Evolutionary conservation across 805 yeast genomes (phyloP).

Genomic region (Nakazawaea ernobii): DNA sequence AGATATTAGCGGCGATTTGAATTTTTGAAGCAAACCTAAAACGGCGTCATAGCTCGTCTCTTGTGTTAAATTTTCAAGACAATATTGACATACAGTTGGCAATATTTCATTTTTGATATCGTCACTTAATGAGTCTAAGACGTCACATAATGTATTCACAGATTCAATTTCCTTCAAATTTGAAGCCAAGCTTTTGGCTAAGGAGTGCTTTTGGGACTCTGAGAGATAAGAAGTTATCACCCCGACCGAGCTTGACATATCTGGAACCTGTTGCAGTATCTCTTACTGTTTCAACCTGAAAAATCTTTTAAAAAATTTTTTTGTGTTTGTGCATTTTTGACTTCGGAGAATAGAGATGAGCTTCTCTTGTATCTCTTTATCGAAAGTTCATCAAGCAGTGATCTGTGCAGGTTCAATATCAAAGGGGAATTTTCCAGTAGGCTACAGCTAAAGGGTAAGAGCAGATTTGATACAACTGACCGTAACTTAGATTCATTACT

Average conservation of each 20-base stretch:
- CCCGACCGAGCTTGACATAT: background rate
- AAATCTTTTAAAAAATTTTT: no score
- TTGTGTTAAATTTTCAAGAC: background rate
- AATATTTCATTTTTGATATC: conserved; percentile 6
- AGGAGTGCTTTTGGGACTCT: background rate
- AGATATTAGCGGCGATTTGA: background rate
- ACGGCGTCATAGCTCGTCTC: background rate
- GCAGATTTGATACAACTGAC: no score
- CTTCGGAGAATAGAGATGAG: no score
- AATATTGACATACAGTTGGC: conserved; percentile 7
- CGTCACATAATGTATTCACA: conserved; percentile 22
- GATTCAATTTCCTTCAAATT: conserved; percentile 16
- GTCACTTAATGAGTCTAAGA: conserved; percentile 20
- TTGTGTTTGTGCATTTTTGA: no score
- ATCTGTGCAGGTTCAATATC: background rate
- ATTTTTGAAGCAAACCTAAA: background rate
- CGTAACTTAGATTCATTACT: no score
- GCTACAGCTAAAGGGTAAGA: no score
- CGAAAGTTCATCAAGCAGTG: background rate
- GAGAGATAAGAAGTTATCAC: background rate
- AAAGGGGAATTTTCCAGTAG: no score
- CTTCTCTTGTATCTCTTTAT: background rate
- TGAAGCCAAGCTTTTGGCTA: conserved; percentile 13
- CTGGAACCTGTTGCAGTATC: no score
- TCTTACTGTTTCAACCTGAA: no score